Evolutionary conservation across 2,329 filamentous ascomycete genomes (phyloP), one percentile per base, ranked within the genome.

Genomic region (Tolypocladium amazonense): DNA sequence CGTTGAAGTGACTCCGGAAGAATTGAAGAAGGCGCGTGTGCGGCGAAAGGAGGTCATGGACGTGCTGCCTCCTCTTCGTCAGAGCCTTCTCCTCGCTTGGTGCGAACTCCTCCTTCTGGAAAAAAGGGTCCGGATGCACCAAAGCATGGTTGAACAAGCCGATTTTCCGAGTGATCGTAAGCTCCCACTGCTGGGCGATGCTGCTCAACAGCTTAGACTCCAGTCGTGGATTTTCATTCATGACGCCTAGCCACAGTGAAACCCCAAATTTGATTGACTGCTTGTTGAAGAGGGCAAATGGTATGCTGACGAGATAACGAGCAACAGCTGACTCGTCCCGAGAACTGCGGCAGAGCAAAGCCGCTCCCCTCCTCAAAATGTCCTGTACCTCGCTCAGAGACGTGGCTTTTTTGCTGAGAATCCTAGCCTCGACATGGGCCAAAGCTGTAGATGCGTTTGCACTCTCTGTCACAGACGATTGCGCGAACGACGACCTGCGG

Each of bases 201-300:
- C 96, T 91, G 58, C 86, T 87, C 38, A 99, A 76, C 59, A 99
- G 85, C 62, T 92, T 87, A 11, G 93, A 84, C 72, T 96, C 92
- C 73, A 97, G 87, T 59, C 84, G 83, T 3, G 92, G 90, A 68
- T 96, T 97, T 72, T 99, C 94, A 67, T 97, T 94, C 68, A 97
- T 95, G 18, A 97, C 90, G 33, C 94, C 94, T 62, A 97, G 85
- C 94, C 94, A 99, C 8, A 99, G 78, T 4, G 94, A 97, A 41
- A 97, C 89, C 7, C 94, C 95, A 57, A 97, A 84, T 70, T 96
- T 96, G 71, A 99, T 94, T 2, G 92, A 94, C 68, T 96, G 89
- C 71, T 96, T 96, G 6, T 89, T 95, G 71, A 99, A 97, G 55
- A 96, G 84, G 47, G 85, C 84, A 73, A 99, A 99, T 0, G 94